A percentile compares a stretch with the other conserved stretches of the same genome.
phyloP scores from a whole-genome alignment of 2,329 filamentous ascomycete genomes.

The Colletotrichum godetiae region DNA sequence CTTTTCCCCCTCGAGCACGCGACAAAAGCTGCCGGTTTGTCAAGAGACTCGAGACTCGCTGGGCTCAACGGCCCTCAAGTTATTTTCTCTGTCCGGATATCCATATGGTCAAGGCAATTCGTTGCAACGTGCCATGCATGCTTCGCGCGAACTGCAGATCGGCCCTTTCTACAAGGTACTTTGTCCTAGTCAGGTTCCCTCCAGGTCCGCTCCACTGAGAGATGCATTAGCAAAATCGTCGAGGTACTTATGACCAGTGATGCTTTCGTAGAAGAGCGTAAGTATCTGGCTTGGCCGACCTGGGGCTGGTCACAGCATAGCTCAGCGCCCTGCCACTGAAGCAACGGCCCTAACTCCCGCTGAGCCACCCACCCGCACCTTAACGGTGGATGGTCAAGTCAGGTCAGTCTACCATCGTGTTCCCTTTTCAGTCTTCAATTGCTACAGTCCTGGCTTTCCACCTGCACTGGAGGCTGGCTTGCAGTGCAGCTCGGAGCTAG shows the following conservation, averaged over 20 bases:
- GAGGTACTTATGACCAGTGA: neutral
- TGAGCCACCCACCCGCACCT: neutral
- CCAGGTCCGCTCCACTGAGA: neutral
- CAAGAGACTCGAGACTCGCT: neutral
- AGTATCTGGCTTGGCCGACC: neutral
- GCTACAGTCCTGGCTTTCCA: neutral
- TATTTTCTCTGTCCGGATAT: neutral
- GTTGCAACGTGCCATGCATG: neutral
- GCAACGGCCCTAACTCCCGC: neutral
- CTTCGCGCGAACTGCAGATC: neutral
- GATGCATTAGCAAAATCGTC: neutral
- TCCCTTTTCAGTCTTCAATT: neutral
- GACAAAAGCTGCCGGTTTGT: neutral
- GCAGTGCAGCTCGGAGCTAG: neutral
- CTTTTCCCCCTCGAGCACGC: neutral
- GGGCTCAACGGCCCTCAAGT: too few species aligned
- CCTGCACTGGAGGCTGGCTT: constrained; percentile 1
- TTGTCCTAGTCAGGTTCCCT: neutral
- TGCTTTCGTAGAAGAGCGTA: neutral
- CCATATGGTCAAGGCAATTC: neutral
- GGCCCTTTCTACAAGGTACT: neutral
- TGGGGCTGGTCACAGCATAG: neutral
- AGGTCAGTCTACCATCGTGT: neutral
- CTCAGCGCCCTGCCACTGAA: neutral
- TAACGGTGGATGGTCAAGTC: neutral